These are phyloP conservation scores for Hansenula anomala DNA, from an alignment of 1,139 yeast species.

Conservation along the genomic window DNA sequence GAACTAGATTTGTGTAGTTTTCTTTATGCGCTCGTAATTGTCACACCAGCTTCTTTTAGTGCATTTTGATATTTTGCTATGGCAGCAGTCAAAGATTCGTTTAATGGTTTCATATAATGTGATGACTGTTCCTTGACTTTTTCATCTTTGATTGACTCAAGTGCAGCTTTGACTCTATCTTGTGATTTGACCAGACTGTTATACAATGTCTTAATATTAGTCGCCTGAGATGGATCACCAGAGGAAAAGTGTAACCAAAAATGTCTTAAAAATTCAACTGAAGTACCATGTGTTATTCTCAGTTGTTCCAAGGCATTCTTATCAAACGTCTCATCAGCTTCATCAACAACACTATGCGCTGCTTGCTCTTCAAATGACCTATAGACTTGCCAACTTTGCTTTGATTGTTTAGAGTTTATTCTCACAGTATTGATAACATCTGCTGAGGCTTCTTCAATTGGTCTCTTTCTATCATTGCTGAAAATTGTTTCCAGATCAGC, in stretches of 20 bases:
- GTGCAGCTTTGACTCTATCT: constrained; percentile 37
- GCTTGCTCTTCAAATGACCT: constrained; percentile 21
- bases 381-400: constrained; percentile 40
- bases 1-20: too few species aligned
- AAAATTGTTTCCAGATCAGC: constrained; percentile 40
- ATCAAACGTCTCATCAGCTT: constrained; percentile 18
- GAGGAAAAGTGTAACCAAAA: constrained; percentile 63
- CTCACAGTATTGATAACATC: constrained; percentile 50
- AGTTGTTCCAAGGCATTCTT: constrained; percentile 33
- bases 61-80: constrained; percentile 31
- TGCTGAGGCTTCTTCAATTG: constrained; percentile 41
- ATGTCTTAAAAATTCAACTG: constrained; percentile 66
- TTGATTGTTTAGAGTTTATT: constrained; percentile 50
- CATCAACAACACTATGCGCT: constrained; percentile 17
- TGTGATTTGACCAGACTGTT: constrained; percentile 43
- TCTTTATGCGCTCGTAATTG: too few species aligned
- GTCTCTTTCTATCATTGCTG: constrained; percentile 29
- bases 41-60: constrained; percentile 3
- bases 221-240: constrained; percentile 49
- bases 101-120: constrained; percentile 32
- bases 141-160: constrained; percentile 23
- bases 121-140: constrained; percentile 22
- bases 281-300: constrained; percentile 55
- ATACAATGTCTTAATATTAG: constrained; percentile 40
- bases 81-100: constrained; percentile 34